Percentiles rank a stretch among this genome's conserved stretches.
These are phyloP conservation scores for Pythium phragmitis DNA, from an alignment of 352 stramenopile species.

Conservation along the genomic window DNA sequence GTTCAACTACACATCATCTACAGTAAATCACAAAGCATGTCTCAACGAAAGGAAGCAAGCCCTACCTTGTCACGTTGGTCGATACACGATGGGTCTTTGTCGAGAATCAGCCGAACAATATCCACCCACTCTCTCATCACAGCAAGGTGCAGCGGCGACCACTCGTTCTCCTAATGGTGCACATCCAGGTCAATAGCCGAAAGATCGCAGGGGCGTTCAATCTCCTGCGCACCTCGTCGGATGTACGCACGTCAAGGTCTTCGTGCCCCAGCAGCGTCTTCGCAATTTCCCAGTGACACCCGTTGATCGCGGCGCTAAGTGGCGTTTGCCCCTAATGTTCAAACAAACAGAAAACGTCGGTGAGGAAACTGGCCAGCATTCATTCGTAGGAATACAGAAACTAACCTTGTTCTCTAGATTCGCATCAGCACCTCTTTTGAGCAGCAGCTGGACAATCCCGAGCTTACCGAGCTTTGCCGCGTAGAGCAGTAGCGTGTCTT, in stretches of 20 bases:
- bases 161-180: background rate
- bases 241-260: constrained; percentile 13
- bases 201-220: background rate
- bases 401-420: constrained; percentile 10
- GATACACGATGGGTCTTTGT: constrained; percentile 10
- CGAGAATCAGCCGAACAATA: constrained; percentile 13
- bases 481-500: constrained; percentile 5
- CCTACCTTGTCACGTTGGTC: constrained; percentile 6
- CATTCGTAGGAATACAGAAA: constrained; percentile 1
- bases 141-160: constrained; percentile 12
- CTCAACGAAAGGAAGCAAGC: background rate
- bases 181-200: constrained; percentile 1
- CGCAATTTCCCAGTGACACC: background rate
- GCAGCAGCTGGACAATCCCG: constrained; percentile 12
- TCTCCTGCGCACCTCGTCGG: constrained; percentile 13
- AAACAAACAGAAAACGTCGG: background rate
- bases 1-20: background rate
- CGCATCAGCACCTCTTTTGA: constrained; percentile 10
- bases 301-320: constrained; percentile 2
- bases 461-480: background rate
- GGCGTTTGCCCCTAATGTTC: constrained; percentile 1
- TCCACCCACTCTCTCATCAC: constrained; percentile 1
- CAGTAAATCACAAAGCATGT: background rate
- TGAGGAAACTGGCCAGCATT: constrained; percentile 3
- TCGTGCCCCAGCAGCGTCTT: constrained; percentile 1